These are phyloP conservation scores for Amanita phalloides DNA, from an alignment of 768 basidiomycete species.

Conservation along the genomic window DNA sequence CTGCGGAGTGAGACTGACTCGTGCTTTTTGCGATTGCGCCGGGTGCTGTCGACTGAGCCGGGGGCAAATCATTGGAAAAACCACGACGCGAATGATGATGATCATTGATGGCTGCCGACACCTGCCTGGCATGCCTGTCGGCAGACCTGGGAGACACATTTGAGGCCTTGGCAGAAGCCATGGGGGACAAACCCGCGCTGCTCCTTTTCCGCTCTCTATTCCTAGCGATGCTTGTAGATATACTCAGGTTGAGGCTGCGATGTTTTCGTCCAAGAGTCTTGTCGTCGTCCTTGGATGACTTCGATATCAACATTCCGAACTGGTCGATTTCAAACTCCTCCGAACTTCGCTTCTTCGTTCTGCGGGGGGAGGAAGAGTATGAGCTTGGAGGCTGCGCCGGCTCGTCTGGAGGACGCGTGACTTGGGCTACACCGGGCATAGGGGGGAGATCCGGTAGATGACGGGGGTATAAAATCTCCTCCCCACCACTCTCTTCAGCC, in stretches of 20 bases:
- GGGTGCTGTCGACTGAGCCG: conserved; percentile 85
- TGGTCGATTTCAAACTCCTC: conserved; percentile 80
- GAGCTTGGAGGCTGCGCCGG: conserved; percentile 50
- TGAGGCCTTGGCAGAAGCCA: conserved; percentile 24
- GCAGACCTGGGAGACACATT: conserved; percentile 17
- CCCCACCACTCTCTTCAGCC: conserved; percentile 80
- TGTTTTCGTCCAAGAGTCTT: conserved; percentile 49
- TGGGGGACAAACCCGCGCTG: conserved; percentile 35
- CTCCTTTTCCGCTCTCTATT: conserved; percentile 46
- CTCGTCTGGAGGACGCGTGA: conserved; percentile 21
- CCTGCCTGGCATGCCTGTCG: conserved; percentile 50
- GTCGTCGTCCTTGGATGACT: conserved; percentile 40
- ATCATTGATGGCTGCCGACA: conserved; percentile 51
- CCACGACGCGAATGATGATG: conserved; percentile 43
- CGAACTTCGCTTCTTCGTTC: conserved; percentile 65
- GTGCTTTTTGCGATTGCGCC: conserved; percentile 45
- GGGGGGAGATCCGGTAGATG: conserved; percentile 27
- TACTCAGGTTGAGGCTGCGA: conserved; percentile 54
- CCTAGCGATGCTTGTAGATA: conserved; percentile 27
- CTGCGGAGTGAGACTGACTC: conserved; percentile 33
- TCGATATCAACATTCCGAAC: conserved; percentile 46
- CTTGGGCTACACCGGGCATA: conserved; percentile 18
- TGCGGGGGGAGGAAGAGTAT: conserved; percentile 41
- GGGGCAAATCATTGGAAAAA: conserved; percentile 74
- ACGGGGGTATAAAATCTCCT: conserved; percentile 83